Evolutionary conservation across 2,329 filamentous ascomycete species (phyloP), one percentile per base, ranked within the genome.

Genomic region (Trichoderma polysporum): DNA sequence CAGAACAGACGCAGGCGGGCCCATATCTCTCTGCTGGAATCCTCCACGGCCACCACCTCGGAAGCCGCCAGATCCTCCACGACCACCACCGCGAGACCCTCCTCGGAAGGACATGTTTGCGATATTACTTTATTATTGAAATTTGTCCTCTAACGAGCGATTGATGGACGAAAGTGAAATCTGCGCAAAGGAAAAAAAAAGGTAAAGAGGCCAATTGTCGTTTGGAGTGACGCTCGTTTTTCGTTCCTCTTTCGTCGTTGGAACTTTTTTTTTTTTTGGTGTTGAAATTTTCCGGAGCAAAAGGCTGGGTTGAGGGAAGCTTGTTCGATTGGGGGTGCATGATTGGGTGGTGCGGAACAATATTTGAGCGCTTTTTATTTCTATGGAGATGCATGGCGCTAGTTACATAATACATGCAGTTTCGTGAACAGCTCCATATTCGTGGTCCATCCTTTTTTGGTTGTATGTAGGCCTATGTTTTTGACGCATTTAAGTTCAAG

Each of bases 11-110:
- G 77, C 77, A 62, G 78, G 78, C 66, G 78, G 78, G 47, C 78
- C 78, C 73, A 79, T 76, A 70, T 79, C 78, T 68, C 78, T 74
- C 73, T 79, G 78, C 69, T 77, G 76, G 75, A 76, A 79, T 66
- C 78, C 77, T 70, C 78, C 78, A 58, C 78, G 77, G 70, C 77
- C 77, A 70, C 77, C 77, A 67, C 77, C 77, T 69, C 76, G 74
- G 68, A 75, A 75, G 68, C 77, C 74, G 68, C 76, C 76, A 57
- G 58, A 33, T 41, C 65, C 65, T 62, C 65, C 65, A 50, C 65
- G 62, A 41, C 76, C 73, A 54, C 76, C 73, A 68, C 77, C 75
- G 69, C 76, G 75, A 67, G 50, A 56, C n/a, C 65, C 65, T 39
- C 65, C 65, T 52, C 65, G 76, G 75, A 79, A 79, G 71, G 78